A percentile compares a stretch with the other conserved stretches of the same genome.
Evolutionary conservation across 805 yeast genomes (phyloP).

Genomic region (Suhomyces xylopsoci): DNA sequence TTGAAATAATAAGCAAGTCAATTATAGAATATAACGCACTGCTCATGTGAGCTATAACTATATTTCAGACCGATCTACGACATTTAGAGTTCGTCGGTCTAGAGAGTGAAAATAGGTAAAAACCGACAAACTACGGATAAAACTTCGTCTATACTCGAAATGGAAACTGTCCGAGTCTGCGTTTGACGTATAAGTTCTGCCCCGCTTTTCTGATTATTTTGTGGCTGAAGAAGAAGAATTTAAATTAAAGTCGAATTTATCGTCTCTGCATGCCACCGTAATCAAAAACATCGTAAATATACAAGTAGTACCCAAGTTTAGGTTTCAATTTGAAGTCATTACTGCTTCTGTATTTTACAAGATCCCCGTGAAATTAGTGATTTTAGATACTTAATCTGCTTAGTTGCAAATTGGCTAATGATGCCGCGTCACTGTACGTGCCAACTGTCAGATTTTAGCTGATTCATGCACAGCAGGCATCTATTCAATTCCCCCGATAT

Average conservation of each 20-base stretch:
- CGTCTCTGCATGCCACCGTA: neutral
- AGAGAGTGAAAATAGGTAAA: neutral
- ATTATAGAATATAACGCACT: neutral
- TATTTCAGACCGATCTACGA: neutral
- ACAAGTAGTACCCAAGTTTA: too few species aligned
- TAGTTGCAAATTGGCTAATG: too few species aligned
- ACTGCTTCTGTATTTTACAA: neutral
- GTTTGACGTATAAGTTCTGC: neutral
- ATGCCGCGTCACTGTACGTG: too few species aligned
- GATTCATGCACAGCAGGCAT: too few species aligned
- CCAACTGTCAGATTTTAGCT: too few species aligned
- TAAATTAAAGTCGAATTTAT: too few species aligned
- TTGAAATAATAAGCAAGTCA: neutral
- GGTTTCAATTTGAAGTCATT: too few species aligned
- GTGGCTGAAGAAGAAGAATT: too few species aligned
- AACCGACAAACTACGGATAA: too few species aligned
- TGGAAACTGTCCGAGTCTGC: neutral
- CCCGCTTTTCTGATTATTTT: neutral
- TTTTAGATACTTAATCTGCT: too few species aligned
- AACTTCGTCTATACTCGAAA: neutral
- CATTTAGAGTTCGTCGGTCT: neutral
- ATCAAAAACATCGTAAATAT: neutral
- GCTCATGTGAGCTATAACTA: neutral
- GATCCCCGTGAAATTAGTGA: neutral
- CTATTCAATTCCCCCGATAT: too few species aligned